Conservation (phyloP, 2,329 filamentous ascomycete genomes). For the Clonostachys byssicola region DNA sequence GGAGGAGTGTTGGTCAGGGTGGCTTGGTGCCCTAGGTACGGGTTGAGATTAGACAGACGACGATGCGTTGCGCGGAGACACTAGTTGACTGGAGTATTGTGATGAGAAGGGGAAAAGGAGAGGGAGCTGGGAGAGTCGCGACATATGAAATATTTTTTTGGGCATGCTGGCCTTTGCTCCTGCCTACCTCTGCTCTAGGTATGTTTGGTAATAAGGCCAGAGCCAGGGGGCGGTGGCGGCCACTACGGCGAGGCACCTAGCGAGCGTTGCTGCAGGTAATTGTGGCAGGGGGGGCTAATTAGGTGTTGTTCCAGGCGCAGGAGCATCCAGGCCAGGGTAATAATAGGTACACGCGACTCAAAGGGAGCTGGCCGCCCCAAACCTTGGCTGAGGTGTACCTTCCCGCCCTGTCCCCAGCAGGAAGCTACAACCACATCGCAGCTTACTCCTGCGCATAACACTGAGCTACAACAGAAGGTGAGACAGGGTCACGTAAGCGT, state of each 20-base stretch:
- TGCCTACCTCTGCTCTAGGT: neutral
- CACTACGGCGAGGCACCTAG: neutral
- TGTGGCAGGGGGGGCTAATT: neutral
- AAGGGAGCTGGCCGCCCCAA: too few relatives aligned
- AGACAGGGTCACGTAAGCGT: too few relatives aligned
- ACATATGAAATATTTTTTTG: constrained; percentile 36
- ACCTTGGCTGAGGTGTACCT: too few relatives aligned
- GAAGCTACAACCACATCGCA: too few relatives aligned
- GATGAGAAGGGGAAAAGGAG: constrained; percentile 28
- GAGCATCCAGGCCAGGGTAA: neutral
- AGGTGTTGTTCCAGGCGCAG: constrained; percentile 5
- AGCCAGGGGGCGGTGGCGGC: neutral
- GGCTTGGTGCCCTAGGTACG: constrained; percentile 83
- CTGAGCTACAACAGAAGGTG: too few relatives aligned
- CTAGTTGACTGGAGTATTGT: constrained; percentile 37
- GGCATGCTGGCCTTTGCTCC: neutral
- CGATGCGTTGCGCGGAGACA: constrained; percentile 43
- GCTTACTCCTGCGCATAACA: too few relatives aligned
- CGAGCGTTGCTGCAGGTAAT: neutral
- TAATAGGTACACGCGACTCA: too few relatives aligned
- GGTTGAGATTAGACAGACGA: constrained; percentile 36
- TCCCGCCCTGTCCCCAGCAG: too few relatives aligned
- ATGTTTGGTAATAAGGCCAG: neutral
- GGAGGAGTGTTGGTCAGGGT: constrained; percentile 60
- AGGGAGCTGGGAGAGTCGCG: constrained; percentile 17